phyloP scores from a whole-genome alignment of 371 early-diverging fungal species.

The Actinomortierella ambigua region DNA sequence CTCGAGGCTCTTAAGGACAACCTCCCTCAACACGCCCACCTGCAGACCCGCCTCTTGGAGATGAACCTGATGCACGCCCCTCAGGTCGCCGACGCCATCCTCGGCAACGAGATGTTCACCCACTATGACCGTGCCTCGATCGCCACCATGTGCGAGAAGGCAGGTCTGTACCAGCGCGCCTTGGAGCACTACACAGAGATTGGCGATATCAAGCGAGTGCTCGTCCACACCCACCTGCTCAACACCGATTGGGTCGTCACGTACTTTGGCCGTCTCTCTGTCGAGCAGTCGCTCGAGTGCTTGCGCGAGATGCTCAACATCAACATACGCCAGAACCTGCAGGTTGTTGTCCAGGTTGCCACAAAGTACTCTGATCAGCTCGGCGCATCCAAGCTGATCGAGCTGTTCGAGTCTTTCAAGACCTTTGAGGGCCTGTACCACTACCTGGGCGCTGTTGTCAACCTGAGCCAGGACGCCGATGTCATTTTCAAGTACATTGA shows the following conservation, averaged over 20 bases:
- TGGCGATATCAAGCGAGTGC: slow-evolving; percentile 95
- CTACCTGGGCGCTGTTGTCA: slow-evolving; percentile 94
- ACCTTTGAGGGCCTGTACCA: slow-evolving; percentile 90
- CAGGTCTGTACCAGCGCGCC: slow-evolving; percentile 95
- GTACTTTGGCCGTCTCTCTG: slow-evolving; percentile 94
- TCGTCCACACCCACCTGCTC: slow-evolving; percentile 87
- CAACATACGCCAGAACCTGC: slow-evolving; percentile 94
- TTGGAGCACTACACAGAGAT: slow-evolving; percentile 96
- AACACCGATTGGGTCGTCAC: slow-evolving; percentile 86
- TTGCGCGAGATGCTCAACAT: slow-evolving; percentile 84
- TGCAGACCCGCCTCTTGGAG: slow-evolving; percentile 96
- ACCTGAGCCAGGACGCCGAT: slow-evolving; percentile 91
- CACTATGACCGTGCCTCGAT: slow-evolving; percentile 93
- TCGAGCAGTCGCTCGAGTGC: slow-evolving; percentile 93
- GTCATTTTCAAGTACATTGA: slow-evolving; percentile 99
- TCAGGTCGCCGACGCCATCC: slow-evolving; percentile 98
- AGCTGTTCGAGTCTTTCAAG: slow-evolving; percentile 90
- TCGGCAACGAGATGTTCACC: slow-evolving; percentile 93
- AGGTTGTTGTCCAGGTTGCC: slow-evolving; percentile 93
- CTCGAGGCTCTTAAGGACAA: slow-evolving; percentile 94
- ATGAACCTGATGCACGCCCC: slow-evolving; percentile 97
- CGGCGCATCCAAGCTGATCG: slow-evolving; percentile 85
- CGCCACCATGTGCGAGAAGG: slow-evolving; percentile 95
- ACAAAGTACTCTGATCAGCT: slow-evolving; percentile 96
- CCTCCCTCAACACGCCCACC: slow-evolving; percentile 84